A percentile compares a stretch with the other conserved stretches of the same genome.
Evolutionary conservation across 805 yeast species (phyloP).

Genomic region (Saccharomycopsis babjevae): DNA sequence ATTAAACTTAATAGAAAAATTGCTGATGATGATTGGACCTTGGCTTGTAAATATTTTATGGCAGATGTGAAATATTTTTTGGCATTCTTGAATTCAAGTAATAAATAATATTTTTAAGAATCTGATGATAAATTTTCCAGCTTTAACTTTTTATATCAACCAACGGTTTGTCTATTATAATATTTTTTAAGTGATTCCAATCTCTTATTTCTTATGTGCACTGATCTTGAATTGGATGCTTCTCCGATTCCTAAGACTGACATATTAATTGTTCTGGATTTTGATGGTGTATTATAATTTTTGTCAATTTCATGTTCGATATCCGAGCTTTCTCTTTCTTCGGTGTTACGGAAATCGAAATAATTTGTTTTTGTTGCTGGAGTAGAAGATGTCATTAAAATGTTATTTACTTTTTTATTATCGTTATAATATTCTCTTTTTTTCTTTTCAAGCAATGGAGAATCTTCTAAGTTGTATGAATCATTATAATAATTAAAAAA

Average conservation of each 20-base stretch:
- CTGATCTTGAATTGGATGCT: not conserved
- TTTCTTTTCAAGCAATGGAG: conserved; percentile 11
- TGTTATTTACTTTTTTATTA: not conserved
- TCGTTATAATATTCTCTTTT: not conserved
- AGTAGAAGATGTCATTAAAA: not conserved
- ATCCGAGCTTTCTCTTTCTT: not conserved
- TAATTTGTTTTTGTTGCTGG: not conserved
- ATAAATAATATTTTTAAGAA: not conserved
- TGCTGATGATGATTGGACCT: conserved; percentile 77
- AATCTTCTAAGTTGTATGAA: not conserved
- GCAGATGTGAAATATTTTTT: conserved; percentile 80
- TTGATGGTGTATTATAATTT: conserved; percentile 9
- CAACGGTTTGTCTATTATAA: conserved; percentile 2
- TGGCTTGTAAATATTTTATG: conserved; percentile 72
- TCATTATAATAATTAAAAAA: not conserved
- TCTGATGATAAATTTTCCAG: not conserved
- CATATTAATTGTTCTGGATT: conserved; percentile 11
- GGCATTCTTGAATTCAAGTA: conserved; percentile 49
- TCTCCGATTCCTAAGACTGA: not conserved
- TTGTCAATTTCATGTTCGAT: not conserved
- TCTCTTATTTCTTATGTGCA: conserved; percentile 4
- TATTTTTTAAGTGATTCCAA: conserved; percentile 11
- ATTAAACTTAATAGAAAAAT: conserved; percentile 56
- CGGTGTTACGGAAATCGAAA: not conserved
- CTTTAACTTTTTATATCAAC: not conserved